A percentile compares a stretch with the other conserved stretches of the same genome.
Conservation (phyloP, 164 flowering plant genomes). For the Stephania yunnanensis region DNA sequence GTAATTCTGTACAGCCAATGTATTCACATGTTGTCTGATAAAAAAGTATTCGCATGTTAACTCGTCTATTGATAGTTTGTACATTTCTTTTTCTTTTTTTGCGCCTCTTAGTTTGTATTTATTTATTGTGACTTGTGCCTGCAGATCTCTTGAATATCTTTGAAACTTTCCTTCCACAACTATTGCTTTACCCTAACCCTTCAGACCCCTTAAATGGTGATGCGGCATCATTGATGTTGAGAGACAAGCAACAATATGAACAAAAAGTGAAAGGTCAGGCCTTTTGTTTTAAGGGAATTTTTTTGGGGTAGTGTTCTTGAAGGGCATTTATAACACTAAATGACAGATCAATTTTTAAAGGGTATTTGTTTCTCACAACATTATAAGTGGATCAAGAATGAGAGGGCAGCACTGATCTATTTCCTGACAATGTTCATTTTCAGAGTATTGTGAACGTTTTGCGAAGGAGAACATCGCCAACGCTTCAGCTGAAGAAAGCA, state of each 20-base stretch:
- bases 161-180: conserved; percentile 75
- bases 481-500: conserved; percentile 26
- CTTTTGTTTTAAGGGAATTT: neutral
- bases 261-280: conserved; percentile 61
- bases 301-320: too few species aligned
- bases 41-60: neutral
- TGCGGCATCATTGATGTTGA: conserved; percentile 75
- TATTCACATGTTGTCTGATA: neutral
- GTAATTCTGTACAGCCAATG: neutral
- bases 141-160: conserved; percentile 74
- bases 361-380: neutral
- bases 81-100: neutral
- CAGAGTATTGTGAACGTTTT: conserved; percentile 52
- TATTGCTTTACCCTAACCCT: conserved; percentile 74
- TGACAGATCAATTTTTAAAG: neutral
- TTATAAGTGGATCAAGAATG: neutral
- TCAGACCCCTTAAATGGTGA: conserved; percentile 74
- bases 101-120: neutral
- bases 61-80: neutral
- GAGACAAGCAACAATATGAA: conserved; percentile 54
- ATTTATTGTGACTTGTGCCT: conserved; percentile 14
- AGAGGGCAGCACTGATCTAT: neutral
- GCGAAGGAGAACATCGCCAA: conserved; percentile 34
- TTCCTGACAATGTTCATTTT: conserved; percentile 6
- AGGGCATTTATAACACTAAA: neutral